Conservation (phyloP, 306 rosid genomes). For the Heteromeles arbutifolia region DNA sequence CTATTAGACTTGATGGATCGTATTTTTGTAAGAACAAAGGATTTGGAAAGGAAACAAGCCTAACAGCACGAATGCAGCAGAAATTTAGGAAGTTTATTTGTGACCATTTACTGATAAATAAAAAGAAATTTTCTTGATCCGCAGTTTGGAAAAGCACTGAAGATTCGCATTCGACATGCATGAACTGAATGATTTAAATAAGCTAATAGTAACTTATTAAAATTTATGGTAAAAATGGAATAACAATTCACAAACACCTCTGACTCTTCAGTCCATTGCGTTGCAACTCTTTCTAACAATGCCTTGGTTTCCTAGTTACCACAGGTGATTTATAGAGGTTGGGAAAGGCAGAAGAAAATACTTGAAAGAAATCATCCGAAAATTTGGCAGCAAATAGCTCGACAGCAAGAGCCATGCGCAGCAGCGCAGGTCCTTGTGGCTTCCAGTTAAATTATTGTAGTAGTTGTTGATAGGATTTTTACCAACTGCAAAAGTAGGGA, state of each 20-base stretch:
- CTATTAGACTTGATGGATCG: no score
- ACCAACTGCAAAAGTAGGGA: no score
- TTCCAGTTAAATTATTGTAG: slow-evolving; percentile 14
- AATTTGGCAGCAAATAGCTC: not conserved
- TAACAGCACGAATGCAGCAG: no score
- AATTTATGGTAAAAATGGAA: no score
- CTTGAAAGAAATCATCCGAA: slow-evolving; percentile 16
- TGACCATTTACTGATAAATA: no score
- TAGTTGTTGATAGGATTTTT: no score
- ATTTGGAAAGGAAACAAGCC: no score
- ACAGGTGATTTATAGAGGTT: slow-evolving; percentile 21
- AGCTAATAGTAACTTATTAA: no score
- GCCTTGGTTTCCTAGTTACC: slow-evolving; percentile 18
- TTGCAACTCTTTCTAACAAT: slow-evolving; percentile 19
- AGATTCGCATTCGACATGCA: not conserved
- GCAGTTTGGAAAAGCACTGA: no score
- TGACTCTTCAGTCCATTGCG: not conserved
- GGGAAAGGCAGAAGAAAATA: slow-evolving; percentile 25
- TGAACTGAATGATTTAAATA: not conserved
- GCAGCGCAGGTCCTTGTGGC: slow-evolving; percentile 24
- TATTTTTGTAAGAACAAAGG: no score
- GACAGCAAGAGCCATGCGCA: slow-evolving; percentile 4
- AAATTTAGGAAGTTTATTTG: no score
- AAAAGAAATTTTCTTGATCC: no score
- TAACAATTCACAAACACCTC: not conserved